Base-by-base conservation (phyloP, 495 filamentous ascomycete genomes). In the Penicillium pulvis region DNA sequence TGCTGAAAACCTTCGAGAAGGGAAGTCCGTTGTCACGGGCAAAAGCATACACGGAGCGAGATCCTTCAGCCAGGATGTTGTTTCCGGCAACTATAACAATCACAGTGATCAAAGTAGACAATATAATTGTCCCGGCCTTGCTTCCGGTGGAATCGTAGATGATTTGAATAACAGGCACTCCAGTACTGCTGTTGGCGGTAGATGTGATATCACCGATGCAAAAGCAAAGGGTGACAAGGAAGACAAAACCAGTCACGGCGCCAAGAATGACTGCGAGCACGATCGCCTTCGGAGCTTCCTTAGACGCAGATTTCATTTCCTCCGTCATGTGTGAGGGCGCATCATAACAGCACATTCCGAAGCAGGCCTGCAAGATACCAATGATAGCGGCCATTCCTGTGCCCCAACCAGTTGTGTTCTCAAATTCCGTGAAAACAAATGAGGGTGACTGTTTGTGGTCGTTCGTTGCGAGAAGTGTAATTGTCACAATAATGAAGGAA, bases 331-430 rank as follows among this genome's bases (percentile, higher is more conserved):
- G 78, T 0, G 69, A 60, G 0, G 75, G 73, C 3, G 73, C 75
- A 57, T 81, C 74, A 55, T 78, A 81, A 58, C 80, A 81, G 62
- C 77, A 80, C 82, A 86, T 84, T 17, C 82, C 82, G 56, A 86
- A 85, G 7, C 75, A 79, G 55, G 75, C 73, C 58, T 86, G 83
- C 17, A 86, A 60, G 17, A 84, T 73, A n/a, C 83, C 83, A 14
- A 85, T 57, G 24, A 85, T 78, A 0, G 78, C 79, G 10, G 78
- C 73, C 69, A 83, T 84, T 0, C 76, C 71, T 7, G 71, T 65
- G 17, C 74, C 72, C 56, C 81, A 84, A 23, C 83, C 83, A 1
- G 82, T 79, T 44, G 75, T 71, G 56, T 85, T 85, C 57, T 85
- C 77, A 63, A 86, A 85, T 14, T 83, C 75, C 3, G 61, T 55